Evolutionary conservation across 2,329 filamentous ascomycete genomes (phyloP).

Genomic region (Apiospora aurea): DNA sequence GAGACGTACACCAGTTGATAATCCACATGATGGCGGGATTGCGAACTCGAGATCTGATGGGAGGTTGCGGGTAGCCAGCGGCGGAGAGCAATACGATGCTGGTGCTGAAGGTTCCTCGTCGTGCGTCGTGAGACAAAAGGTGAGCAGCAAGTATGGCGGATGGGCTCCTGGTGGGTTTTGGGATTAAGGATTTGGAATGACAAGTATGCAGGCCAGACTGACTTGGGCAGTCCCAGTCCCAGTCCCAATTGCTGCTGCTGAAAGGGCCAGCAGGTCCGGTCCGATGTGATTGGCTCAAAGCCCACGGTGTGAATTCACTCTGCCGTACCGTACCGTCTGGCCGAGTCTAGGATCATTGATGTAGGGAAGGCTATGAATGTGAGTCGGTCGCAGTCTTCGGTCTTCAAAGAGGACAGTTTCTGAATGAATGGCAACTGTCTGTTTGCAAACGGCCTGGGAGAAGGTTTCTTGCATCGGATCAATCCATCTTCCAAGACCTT

Average conservation of each 20-base stretch:
- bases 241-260: neutral
- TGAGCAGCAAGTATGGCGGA: conserved; percentile 1
- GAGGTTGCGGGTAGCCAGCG: neutral
- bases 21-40: conserved; percentile 77
- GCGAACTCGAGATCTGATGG: neutral
- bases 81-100: conserved; percentile 8
- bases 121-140: conserved; percentile 9
- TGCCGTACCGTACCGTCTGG: neutral
- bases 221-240: neutral
- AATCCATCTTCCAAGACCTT: too few species aligned
- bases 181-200: conserved; percentile 6
- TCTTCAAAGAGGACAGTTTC: neutral
- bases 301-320: neutral
- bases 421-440: neutral
- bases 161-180: conserved; percentile 14
- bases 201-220: conserved; percentile 12
- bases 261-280: neutral
- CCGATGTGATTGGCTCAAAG: neutral
- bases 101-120: conserved; percentile 1
- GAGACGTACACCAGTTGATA: conserved; percentile 87
- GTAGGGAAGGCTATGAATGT: neutral
- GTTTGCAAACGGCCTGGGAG: too few species aligned
- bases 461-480: too few species aligned
- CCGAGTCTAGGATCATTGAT: neutral
- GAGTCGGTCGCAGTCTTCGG: neutral